Base-by-base conservation (phyloP, 805 yeast genomes). In the Candida lessepsii region DNA sequence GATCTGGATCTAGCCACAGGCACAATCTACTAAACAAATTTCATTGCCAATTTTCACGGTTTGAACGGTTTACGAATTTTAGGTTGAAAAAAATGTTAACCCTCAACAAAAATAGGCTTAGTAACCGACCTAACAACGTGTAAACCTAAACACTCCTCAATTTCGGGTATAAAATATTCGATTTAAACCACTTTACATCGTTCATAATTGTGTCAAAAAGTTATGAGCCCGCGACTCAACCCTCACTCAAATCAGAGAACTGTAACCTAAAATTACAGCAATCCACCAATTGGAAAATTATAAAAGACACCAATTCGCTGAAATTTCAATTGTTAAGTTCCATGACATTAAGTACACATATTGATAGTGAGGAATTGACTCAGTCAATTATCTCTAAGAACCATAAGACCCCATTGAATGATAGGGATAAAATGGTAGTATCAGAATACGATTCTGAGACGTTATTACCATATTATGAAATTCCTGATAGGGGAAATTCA, bases 401-500 rank as follows among this genome's bases (percentile, higher is more conserved):
- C 17, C 50, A 44, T 39, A 52, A 50, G 45, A 54, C 58, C 41
- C 53, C 53, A 7, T 30, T 38, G 11, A 50, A 53, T 43, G 46
- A 52, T 27, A 48, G 48, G 23, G 70, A 69, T 44, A 51, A 58
- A 39, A 17, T 9, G 3, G 63, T 53, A 44, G 55, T 63, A 36
- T 63, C 59, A 42, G 45, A 50, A 33, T 65, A 63, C 43, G 57
- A 53, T 37, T 49, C 66, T 39, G 56, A 63, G 25, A 29, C 41
- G 30, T 45, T 60, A 41, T 53, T 61, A n/a, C 79, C 85, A 33
- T 83, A 82, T 60, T 83, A 78, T 63, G 62, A 63, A 38, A 67
- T 88, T 37, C 88, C 88, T 2, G 59, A 70, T 24, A 51, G 67
- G 10, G 86, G 91, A 1, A 61, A 80, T 37, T 61, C 68, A 8